Evolutionary conservation across 2,329 filamentous ascomycete genomes (phyloP), one percentile per base, ranked within the genome.

Genomic region (Penicillium sp.): DNA sequence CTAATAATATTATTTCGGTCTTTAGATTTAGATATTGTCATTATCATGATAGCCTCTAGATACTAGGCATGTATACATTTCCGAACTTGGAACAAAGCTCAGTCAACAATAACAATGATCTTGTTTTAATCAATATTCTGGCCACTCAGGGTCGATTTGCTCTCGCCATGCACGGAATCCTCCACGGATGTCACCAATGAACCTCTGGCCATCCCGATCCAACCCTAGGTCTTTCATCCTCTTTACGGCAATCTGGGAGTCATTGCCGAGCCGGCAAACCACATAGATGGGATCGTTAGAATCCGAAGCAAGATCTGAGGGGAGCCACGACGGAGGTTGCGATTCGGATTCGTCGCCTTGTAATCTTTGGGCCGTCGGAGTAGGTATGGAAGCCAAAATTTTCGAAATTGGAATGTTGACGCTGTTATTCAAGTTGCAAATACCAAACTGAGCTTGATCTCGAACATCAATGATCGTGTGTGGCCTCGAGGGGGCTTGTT

Each of bases 381-480:
- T 10, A 39, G 49, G 46, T 14, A 29, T n/a, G 8, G 70, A 66
- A 13, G 71, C 69, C 26, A 79, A 55, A 24, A 81, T 77, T 3
- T 61, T 68, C 2, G 76, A 77, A 10, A 80, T 76, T 3, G 79
- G 79, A 21, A 80, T 70, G 51, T 80, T 97, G 50, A 96, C 76
- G 26, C 90, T 91, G 0, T 89, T 89, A 0, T 86, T 79, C 8
- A 99, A 80, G 59, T 82, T 87, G 61, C 89, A 92, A 45, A 98
- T 87, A 16, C 89, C 88, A 63, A 90, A 97, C 59, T 96, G 91
- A 27, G 91, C 90, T 66, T 86, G 86, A 65, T 96, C 91, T 2
- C 95, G 83, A 1, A 96, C 91, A 63, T 98, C 95, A 2, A 98
- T 74, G 2, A 97, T 75, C 1, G 90, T 69, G 52, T 88, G 85